phyloP scores from a whole-genome alignment of 208 protist species.

The Crithidia mellificae region DNA sequence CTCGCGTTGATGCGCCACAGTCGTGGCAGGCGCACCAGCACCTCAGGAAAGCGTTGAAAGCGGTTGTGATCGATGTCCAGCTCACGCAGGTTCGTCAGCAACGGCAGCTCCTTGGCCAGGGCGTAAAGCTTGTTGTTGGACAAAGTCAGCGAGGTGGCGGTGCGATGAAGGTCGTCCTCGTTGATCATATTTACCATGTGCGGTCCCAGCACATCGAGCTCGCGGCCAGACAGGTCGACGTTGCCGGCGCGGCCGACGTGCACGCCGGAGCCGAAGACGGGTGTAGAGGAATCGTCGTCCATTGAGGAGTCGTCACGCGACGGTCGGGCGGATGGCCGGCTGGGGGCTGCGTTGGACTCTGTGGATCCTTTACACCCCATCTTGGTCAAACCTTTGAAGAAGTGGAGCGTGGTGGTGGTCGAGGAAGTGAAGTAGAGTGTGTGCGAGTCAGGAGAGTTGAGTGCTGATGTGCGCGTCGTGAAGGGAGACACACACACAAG shows the following conservation, averaged over 20 bases:
- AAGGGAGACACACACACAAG: too few relatives aligned
- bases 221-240: conserved; percentile 72
- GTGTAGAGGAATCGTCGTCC: conserved; percentile 20
- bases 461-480: too few relatives aligned
- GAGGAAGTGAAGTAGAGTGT: neutral
- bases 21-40: conserved; percentile 53
- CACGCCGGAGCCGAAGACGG: conserved; percentile 75
- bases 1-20: conserved; percentile 69
- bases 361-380: conserved; percentile 39
- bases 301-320: conserved; percentile 23
- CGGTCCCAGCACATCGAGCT: conserved; percentile 58
- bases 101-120: conserved; percentile 73
- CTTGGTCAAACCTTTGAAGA: conserved; percentile 1
- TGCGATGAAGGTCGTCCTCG: conserved; percentile 66
- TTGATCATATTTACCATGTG: conserved; percentile 72
- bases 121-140: conserved; percentile 81
- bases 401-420: conserved; percentile 1
- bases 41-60: conserved; percentile 70
- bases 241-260: conserved; percentile 84
- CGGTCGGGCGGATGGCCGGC: neutral
- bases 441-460: neutral
- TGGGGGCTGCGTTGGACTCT: neutral
- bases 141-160: conserved; percentile 66
- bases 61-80: conserved; percentile 77
- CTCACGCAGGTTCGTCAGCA: conserved; percentile 71